A percentile compares a stretch with the other conserved stretches of the same genome.
Evolutionary conservation across 2,329 filamentous ascomycete species (phyloP).

Genomic region (Colletotrichum coccodes): DNA sequence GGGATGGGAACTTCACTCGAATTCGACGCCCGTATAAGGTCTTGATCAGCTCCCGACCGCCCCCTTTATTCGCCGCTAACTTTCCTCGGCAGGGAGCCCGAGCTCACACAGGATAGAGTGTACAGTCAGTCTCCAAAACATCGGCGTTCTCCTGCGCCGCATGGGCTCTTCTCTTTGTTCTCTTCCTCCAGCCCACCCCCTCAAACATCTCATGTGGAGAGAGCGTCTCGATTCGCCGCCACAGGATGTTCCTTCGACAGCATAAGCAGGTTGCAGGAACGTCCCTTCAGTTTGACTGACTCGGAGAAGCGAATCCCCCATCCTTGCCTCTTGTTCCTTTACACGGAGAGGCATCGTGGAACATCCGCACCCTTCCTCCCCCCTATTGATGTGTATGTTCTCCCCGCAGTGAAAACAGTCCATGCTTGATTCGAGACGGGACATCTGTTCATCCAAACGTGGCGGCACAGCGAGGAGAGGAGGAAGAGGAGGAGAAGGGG

Average conservation of each 20-base stretch:
- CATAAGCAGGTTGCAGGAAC: slow-evolving; percentile 9
- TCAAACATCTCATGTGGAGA: slow-evolving; percentile 16
- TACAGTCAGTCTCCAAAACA: background rate
- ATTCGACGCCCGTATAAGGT: background rate
- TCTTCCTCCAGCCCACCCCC: background rate
- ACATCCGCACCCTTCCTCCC: background rate
- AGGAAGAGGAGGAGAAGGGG: too few relatives aligned
- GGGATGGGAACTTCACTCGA: background rate
- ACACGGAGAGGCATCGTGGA: background rate
- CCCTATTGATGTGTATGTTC: background rate
- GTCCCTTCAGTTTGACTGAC: slow-evolving; percentile 1
- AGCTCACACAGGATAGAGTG: background rate
- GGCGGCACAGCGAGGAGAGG: slow-evolving; percentile 7
- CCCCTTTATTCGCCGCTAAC: background rate
- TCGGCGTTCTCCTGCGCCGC: background rate
- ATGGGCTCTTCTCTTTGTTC: slow-evolving; percentile 12
- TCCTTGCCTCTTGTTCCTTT: background rate
- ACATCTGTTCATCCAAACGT: slow-evolving; percentile 31
- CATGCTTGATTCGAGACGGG: slow-evolving; percentile 17
- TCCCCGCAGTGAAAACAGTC: background rate
- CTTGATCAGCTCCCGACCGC: background rate
- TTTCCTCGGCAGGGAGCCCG: slow-evolving; percentile 2
- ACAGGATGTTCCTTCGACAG: slow-evolving; percentile 18
- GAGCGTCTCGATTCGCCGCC: slow-evolving; percentile 7
- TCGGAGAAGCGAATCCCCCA: background rate